Base-by-base conservation (phyloP, 331 rosid genomes). In the Quercus lobata region DNA sequence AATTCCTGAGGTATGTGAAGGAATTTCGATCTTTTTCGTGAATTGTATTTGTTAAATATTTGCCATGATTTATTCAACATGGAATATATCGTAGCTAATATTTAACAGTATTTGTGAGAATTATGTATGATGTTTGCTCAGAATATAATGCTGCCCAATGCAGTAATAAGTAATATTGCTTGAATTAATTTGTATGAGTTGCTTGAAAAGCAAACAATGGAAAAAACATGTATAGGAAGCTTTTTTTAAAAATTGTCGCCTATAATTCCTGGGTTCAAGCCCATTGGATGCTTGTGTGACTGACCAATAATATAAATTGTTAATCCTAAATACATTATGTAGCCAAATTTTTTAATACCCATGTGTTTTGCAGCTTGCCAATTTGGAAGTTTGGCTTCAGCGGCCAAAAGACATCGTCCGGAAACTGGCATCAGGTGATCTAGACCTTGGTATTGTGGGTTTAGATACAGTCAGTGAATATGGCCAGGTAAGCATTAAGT, bases 371-470 rank as follows among this genome's bases (percentile, higher is more conserved):
- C 83, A 96, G 98, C 82, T 96, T 11, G 81, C 98, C 14, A 83
- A 87, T 76, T 66, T 91, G 84, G 97, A 96, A 87, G 98, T 96
- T 72, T 96, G 99, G 99, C 87, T 88, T 65, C 99, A 93, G 70
- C 84, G 99, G 83, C 98, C 97, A 0, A 96, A 90, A 74, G 99
- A 96, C 58, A 89, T 96, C 22, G 93, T 93, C 4, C 80, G 97
- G 78, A 96, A 92, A 72, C 77, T 96, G 84, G 78, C 89, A 80
- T 90, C 99, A 0, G 98, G 98, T 24, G 97, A 93, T 82, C 86
- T 96, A 6, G 99, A 96, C 85, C 96, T 96, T 71, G 99, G 99
- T 73, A 89, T 96, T 57, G 97, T 91, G 16, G 99, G 99, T 71
- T 86, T 96, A 25, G 98, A 96, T 80, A 91, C 91, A 4, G 78